These are phyloP conservation scores for Cerioporus squamosus DNA, from an alignment of 1,284 basidiomycete species.

Conservation along the genomic window DNA sequence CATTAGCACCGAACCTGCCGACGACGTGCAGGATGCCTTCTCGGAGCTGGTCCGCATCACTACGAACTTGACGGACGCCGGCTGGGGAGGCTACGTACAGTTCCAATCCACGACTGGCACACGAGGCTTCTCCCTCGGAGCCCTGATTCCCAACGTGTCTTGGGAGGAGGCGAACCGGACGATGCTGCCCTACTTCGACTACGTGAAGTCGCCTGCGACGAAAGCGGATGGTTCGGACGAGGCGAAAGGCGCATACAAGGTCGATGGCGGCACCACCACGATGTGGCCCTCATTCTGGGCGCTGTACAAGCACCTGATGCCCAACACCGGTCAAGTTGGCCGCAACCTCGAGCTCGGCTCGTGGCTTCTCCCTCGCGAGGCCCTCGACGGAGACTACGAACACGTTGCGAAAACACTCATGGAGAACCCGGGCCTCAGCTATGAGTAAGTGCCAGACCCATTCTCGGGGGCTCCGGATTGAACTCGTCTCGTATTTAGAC, in stretches of 20 bases:
- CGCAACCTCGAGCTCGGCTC: slow-evolving; percentile 36
- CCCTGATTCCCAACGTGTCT: slow-evolving; percentile 32
- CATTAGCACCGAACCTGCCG: slow-evolving; percentile 4
- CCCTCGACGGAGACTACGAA: slow-evolving; percentile 30
- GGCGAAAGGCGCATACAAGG: slow-evolving; percentile 18
- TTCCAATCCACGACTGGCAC: not conserved
- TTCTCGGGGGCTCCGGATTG: no score
- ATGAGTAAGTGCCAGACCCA: slow-evolving; percentile 14
- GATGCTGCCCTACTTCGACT: slow-evolving; percentile 34
- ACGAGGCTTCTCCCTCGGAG: slow-evolving; percentile 18
- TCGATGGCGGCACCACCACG: not conserved
- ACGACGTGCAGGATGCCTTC: slow-evolving; percentile 11
- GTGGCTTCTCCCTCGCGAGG: slow-evolving; percentile 39
- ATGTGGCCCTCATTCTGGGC: slow-evolving; percentile 31
- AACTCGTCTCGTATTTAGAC: slow-evolving; percentile 25
- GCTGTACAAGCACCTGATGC: slow-evolving; percentile 25
- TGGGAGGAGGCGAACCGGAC: slow-evolving; percentile 35
- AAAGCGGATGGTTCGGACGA: slow-evolving; percentile 26
- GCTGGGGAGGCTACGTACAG: slow-evolving; percentile 25
- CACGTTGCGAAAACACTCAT: slow-evolving; percentile 33
- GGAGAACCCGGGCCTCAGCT: slow-evolving; percentile 16
- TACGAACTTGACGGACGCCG: slow-evolving; percentile 22
- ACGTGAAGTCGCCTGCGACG: slow-evolving; percentile 26
- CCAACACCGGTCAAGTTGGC: not conserved
- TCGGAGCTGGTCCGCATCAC: slow-evolving; percentile 23